These are phyloP conservation scores for Capillidium heterosporum DNA, from an alignment of 371 early-diverging fungal species.

Conservation along the genomic window DNA sequence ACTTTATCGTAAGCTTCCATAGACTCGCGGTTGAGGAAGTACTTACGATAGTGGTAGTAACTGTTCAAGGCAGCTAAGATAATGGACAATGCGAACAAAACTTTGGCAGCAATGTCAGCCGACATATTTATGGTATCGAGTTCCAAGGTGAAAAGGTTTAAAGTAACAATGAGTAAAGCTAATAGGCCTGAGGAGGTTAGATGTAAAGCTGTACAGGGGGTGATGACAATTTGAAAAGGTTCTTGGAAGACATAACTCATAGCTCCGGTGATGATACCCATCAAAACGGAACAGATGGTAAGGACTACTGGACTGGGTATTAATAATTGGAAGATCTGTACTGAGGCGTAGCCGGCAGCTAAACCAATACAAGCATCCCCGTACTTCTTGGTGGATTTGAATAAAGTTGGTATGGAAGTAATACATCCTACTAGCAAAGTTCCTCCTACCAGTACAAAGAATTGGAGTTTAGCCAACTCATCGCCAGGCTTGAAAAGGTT, in stretches of 20 bases:
- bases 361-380: background rate
- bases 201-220: background rate
- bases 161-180: background rate
- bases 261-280: background rate
- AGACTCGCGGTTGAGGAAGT: background rate
- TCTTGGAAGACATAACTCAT: slow-evolving; percentile 1
- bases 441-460: background rate
- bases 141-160: background rate
- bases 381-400: background rate
- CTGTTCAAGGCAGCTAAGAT: background rate
- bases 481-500: background rate
- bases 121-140: background rate
- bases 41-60: background rate
- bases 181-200: background rate
- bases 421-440: background rate
- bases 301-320: background rate
- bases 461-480: background rate
- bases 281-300: background rate
- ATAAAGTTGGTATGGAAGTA: background rate
- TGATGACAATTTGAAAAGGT: background rate
- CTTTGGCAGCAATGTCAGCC: background rate
- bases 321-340: background rate
- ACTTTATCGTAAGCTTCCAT: too few species aligned
- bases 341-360: background rate
- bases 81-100: background rate